phyloP scores from a whole-genome alignment of 2,329 filamentous ascomycete genomes.

The Colletotrichum sp. region DNA sequence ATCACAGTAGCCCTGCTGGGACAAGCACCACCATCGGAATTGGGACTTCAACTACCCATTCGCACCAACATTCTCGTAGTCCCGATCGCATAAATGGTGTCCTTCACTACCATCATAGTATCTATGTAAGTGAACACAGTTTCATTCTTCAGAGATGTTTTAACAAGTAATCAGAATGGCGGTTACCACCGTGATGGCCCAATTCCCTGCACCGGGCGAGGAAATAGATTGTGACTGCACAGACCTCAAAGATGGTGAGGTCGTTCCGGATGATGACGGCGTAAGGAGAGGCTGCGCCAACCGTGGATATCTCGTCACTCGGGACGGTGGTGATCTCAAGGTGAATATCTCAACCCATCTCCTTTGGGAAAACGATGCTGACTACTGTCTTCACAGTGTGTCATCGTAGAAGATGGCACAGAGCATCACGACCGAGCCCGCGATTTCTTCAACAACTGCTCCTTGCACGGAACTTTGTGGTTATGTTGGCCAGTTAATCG shows the following conservation, averaged over 20 bases:
- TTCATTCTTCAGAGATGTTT: fast-evolving
- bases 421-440: background rate
- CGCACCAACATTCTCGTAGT: background rate
- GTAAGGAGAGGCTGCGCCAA: background rate
- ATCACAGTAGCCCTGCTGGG: too few species aligned
- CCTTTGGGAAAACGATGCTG: background rate
- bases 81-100: background rate
- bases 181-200: background rate
- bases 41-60: background rate
- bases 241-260: background rate
- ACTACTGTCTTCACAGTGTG: background rate
- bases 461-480: background rate
- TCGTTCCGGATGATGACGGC: background rate
- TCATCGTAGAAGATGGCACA: background rate
- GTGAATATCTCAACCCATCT: background rate
- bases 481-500: background rate
- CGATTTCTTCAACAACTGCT: background rate
- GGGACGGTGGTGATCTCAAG: background rate
- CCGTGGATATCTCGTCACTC: background rate
- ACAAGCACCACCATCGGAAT: too few species aligned
- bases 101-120: background rate
- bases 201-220: background rate
- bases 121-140: background rate
- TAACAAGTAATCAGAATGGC: background rate
- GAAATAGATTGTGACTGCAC: background rate